Evolutionary conservation across 768 basidiomycete species (phyloP).

Genomic region (Amanita rimosa): DNA sequence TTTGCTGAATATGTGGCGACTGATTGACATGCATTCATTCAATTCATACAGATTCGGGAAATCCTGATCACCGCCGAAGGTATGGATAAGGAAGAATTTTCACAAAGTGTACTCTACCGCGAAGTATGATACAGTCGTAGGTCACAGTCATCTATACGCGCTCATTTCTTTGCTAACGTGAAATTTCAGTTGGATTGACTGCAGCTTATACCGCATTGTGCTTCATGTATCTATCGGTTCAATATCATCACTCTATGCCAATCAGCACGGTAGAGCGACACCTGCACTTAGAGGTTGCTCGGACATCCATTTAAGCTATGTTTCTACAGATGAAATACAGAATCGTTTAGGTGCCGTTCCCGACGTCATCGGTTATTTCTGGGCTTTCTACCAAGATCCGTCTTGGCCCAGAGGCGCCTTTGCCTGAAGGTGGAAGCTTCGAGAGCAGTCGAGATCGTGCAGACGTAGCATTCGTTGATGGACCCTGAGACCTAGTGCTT

Average conservation of each 20-base stretch:
- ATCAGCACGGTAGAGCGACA: too few relatives aligned
- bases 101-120: constrained; percentile 51
- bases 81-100: constrained; percentile 35
- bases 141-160: neutral
- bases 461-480: neutral
- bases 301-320: too few relatives aligned
- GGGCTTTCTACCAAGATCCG: constrained; percentile 58
- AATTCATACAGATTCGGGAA: constrained; percentile 47
- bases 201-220: neutral
- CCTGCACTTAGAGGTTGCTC: too few relatives aligned
- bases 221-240: neutral
- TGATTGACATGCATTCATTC: too few relatives aligned
- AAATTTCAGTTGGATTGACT: neutral
- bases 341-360: too few relatives aligned
- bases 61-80: constrained; percentile 69
- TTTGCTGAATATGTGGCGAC: neutral
- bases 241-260: too few relatives aligned
- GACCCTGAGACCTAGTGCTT: neutral
- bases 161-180: neutral
- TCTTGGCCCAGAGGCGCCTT: constrained; percentile 36
- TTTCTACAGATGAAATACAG: too few relatives aligned
- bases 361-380: neutral
- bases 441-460: constrained; percentile 13
- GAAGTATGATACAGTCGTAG: neutral
- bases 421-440: constrained; percentile 22